Evolutionary conservation across 768 basidiomycete species (phyloP).

Genomic region (Tulasnella sp.): DNA sequence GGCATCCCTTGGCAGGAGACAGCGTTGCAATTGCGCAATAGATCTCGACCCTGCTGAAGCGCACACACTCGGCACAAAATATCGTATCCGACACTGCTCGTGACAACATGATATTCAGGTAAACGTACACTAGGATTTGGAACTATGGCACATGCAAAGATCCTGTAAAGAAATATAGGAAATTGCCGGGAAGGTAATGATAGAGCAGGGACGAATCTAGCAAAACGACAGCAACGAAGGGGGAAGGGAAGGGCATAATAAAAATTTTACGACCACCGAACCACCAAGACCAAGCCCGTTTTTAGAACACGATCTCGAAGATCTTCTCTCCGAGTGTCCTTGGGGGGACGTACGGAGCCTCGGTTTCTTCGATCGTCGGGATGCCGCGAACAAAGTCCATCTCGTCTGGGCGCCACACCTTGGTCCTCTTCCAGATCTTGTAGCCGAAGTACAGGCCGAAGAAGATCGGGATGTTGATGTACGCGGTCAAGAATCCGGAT

Average conservation of each 20-base stretch:
- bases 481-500: slow-evolving; percentile 50
- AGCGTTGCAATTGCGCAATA: too few relatives aligned
- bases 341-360: slow-evolving; percentile 50
- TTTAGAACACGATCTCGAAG: slow-evolving; percentile 50
- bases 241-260: background rate
- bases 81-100: background rate
- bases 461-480: slow-evolving; percentile 52
- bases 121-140: background rate
- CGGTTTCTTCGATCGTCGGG: slow-evolving; percentile 67
- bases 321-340: slow-evolving; percentile 52
- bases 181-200: background rate
- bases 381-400: slow-evolving; percentile 77
- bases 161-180: background rate
- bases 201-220: background rate
- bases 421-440: slow-evolving; percentile 44
- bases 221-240: background rate
- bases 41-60: background rate
- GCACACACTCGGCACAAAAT: background rate
- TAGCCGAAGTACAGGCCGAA: slow-evolving; percentile 46
- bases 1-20: background rate
- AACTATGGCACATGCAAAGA: background rate
- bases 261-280: background rate
- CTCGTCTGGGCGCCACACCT: slow-evolving; percentile 54
- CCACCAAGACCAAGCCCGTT: background rate
- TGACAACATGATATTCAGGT: background rate